Conservation (phyloP, 2,329 filamentous ascomycete species). For the Fusarium oligoseptatum region DNA sequence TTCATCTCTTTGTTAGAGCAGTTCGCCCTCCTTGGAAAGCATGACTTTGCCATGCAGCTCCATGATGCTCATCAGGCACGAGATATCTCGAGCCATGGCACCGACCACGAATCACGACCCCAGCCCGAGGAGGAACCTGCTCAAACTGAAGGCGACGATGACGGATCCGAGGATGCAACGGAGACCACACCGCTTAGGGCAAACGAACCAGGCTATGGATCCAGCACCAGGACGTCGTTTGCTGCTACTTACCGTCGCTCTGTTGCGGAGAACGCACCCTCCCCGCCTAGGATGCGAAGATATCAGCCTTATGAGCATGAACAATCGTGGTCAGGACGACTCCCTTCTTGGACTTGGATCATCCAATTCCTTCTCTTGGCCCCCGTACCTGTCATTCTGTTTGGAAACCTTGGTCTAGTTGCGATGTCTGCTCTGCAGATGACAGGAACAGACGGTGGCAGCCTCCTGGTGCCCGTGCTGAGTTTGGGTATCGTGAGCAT, state of each 20-base stretch:
- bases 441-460: conserved; percentile 86
- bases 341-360: conserved; percentile 90
- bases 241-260: conserved; percentile 68
- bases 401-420: conserved; percentile 82
- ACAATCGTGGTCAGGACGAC: conserved; percentile 84
- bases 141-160: conserved; percentile 28
- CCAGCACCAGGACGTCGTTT: conserved; percentile 63
- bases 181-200: conserved; percentile 68
- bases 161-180: conserved; percentile 54
- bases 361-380: conserved; percentile 85
- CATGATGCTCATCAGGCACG: conserved; percentile 63
- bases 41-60: conserved; percentile 73
- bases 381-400: conserved; percentile 81
- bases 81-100: conserved; percentile 51
- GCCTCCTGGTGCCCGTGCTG: conserved; percentile 78
- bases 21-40: conserved; percentile 80
- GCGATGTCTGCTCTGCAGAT: conserved; percentile 80
- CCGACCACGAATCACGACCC: conserved; percentile 25
- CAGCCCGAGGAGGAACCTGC: conserved; percentile 40
- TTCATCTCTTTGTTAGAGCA: conserved; percentile 84
- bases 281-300: conserved; percentile 41
- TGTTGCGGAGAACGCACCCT: conserved; percentile 49
- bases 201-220: conserved; percentile 51
- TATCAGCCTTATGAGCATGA: conserved; percentile 73
- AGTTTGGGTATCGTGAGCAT: conserved; percentile 76